These are phyloP conservation scores for Hypericum androsaemum DNA, from an alignment of 345 rosid genomes.

Conservation along the genomic window DNA sequence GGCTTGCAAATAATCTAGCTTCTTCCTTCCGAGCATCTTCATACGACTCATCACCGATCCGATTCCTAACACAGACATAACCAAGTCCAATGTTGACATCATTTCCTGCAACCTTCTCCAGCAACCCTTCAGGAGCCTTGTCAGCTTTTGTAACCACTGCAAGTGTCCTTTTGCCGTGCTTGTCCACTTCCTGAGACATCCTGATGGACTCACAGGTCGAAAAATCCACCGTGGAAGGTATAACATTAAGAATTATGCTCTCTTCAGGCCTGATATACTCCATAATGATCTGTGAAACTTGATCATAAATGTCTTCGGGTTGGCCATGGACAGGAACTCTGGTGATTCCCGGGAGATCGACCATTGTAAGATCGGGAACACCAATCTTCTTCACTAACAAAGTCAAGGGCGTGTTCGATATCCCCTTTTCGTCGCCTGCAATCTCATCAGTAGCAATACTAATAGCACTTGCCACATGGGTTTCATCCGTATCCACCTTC, in stretches of 20 bases:
- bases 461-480: background rate
- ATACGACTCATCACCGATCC: too few relatives aligned
- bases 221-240: background rate
- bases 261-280: constrained; percentile 1
- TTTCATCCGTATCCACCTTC: background rate
- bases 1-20: too few relatives aligned
- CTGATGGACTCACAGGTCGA: too few relatives aligned
- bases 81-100: too few relatives aligned
- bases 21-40: too few relatives aligned
- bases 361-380: too few relatives aligned
- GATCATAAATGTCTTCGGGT: background rate
- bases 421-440: background rate
- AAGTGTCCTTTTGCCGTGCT: background rate
- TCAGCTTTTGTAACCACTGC: constrained; percentile 1
- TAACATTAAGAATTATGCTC: background rate
- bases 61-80: too few relatives aligned
- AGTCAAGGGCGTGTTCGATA: too few relatives aligned
- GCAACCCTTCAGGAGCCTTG: background rate
- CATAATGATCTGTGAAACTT: background rate
- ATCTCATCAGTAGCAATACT: constrained; percentile 1
- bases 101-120: background rate
- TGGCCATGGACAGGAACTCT: too few relatives aligned
- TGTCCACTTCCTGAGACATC: constrained; percentile 2
- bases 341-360: too few relatives aligned
- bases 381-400: too few relatives aligned